A percentile compares a stretch with the other conserved stretches of the same genome.
Evolutionary conservation across 257 asterid genomes (phyloP).

Genomic region (Anisodus tanguticus): DNA sequence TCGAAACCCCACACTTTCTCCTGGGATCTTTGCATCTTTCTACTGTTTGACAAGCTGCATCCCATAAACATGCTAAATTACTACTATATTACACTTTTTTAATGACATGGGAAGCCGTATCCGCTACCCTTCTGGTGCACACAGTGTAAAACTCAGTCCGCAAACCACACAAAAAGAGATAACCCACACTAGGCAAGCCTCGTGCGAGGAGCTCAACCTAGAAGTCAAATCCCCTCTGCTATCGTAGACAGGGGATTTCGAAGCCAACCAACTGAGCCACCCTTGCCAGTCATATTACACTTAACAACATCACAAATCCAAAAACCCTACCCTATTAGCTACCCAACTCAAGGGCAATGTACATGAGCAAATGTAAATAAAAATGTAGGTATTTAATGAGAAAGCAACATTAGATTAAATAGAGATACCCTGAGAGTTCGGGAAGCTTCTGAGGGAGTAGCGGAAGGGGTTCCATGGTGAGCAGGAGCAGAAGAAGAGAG

Average conservation of each 20-base stretch:
- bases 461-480: conserved; percentile 49
- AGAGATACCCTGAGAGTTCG: conserved; percentile 79
- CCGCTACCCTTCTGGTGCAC: no score
- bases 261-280: no score
- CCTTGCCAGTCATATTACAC: not conserved
- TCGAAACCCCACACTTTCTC: not conserved
- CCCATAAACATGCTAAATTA: not conserved
- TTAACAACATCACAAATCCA: not conserved
- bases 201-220: no score
- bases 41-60: not conserved
- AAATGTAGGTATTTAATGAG: not conserved
- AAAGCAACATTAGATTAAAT: no score
- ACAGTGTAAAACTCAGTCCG: no score
- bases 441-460: conserved; percentile 66
- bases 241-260: no score
- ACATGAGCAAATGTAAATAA: conserved; percentile 10
- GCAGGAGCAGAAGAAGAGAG: conserved; percentile 82
- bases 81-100: no score
- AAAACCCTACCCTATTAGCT: not conserved
- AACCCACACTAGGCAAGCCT: no score
- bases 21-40: not conserved
- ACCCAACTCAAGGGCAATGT: conserved; percentile 3
- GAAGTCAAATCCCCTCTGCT: no score
- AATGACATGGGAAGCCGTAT: no score
- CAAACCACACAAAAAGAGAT: no score